phyloP scores from a whole-genome alignment of 345 rosid species.

The Citrus mangshanensis region DNA sequence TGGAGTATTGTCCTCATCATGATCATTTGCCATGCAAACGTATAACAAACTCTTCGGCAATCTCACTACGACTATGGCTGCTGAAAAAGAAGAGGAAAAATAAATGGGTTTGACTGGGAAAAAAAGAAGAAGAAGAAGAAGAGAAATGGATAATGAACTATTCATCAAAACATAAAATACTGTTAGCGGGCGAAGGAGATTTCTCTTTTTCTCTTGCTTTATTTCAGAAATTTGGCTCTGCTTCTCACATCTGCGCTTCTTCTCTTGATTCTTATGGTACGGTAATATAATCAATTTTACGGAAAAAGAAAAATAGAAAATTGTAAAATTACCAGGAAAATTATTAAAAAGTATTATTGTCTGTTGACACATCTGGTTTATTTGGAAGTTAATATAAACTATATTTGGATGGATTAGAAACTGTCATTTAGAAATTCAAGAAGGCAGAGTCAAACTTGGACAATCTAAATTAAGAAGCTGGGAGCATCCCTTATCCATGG shows the following conservation, averaged over 20 bases:
- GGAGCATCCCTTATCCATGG: constrained; percentile 45
- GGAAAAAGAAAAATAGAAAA: too few relatives aligned
- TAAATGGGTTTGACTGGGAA: background rate
- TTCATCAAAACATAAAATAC: constrained; percentile 40
- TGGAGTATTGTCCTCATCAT: background rate
- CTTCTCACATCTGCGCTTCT: too few relatives aligned
- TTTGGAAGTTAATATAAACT: background rate
- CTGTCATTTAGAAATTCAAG: constrained; percentile 35
- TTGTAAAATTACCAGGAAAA: too few relatives aligned
- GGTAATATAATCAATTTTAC: too few relatives aligned
- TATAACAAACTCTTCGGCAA: background rate
- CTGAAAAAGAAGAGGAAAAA: background rate
- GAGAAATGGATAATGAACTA: constrained; percentile 41
- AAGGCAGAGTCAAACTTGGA: constrained; percentile 40
- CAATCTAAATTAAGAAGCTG: constrained; percentile 17
- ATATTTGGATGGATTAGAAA: constrained; percentile 25
- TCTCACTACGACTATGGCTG: background rate
- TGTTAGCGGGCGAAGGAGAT: background rate
- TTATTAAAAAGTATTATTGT: too few relatives aligned
- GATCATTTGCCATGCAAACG: too few relatives aligned
- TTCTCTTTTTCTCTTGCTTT: too few relatives aligned
- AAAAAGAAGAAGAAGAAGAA: constrained; percentile 2
- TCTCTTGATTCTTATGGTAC: too few relatives aligned
- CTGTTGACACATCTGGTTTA: background rate
- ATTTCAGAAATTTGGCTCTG: too few relatives aligned